These are phyloP conservation scores for Artemisia argyi DNA, from an alignment of 129 eudicot genomes.

Conservation along the genomic window DNA sequence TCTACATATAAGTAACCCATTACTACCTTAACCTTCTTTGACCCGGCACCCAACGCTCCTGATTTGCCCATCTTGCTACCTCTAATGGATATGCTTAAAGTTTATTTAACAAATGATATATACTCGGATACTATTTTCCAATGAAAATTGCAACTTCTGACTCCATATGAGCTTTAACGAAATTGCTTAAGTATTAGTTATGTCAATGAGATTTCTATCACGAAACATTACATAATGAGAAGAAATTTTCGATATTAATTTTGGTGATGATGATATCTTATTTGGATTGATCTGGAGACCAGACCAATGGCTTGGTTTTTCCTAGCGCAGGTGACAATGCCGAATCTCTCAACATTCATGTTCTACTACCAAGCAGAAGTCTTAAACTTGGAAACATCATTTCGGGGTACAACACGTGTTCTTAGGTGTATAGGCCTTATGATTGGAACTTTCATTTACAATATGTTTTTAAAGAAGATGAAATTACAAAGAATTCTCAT, in stretches of 20 bases:
- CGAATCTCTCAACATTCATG: conserved; percentile 83
- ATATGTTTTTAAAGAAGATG: conserved; percentile 78
- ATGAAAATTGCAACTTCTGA: conserved; percentile 8
- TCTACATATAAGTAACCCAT: no score
- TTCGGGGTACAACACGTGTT: conserved; percentile 85
- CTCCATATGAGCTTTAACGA: not conserved
- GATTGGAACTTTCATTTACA: conserved; percentile 82
- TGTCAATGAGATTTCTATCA: conserved; percentile 2
- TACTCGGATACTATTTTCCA: not conserved
- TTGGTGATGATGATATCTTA: conserved; percentile 11
- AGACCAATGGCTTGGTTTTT: conserved; percentile 99
- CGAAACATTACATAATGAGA: not conserved
- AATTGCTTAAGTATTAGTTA: not conserved
- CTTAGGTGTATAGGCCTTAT: conserved; percentile 89
- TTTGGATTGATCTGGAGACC: conserved; percentile 35
- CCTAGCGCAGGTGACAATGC: conserved; percentile 80
- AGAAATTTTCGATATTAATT: not conserved
- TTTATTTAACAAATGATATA: no score
- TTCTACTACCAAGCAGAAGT: conserved; percentile 90
- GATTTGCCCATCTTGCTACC: no score
- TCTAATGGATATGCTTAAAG: no score
- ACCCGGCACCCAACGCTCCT: no score
- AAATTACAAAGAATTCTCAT: conserved; percentile 71
- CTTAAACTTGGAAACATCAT: conserved; percentile 79
- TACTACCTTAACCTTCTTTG: no score